Evolutionary conservation across 768 basidiomycete genomes (phyloP), one percentile per base, ranked within the genome.

Genomic region (Podaxis sp.): DNA sequence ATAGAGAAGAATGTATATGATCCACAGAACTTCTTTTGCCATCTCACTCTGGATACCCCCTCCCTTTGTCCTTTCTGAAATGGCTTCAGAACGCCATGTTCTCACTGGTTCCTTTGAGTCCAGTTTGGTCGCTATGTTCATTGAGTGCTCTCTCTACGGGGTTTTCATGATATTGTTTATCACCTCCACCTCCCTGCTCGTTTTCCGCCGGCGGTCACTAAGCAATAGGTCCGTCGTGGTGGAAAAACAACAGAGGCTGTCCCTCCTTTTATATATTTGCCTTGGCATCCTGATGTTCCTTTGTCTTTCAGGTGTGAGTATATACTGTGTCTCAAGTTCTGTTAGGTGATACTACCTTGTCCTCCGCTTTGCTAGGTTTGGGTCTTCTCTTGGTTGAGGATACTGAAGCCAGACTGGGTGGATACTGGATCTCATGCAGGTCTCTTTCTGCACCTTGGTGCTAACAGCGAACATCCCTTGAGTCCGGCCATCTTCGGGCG

Each of bases 281-380:
- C 32, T 47, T 25, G 46, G 56, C 11, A 13, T 57, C 5, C 9
- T 48, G 56, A 57, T 57, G 56, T 57, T 57, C 35, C 21, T 57
- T 21, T 57, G 56, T 28, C 44, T 57, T 16, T 35, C 44, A 21
- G 46, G 44, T 10, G 56, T 57, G 42, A 54, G 53, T 6, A 37
- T 25, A n/a, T 14, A 1, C 2, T 36, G 16, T 46, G 40, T n/a
- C 46, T 25, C 5, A 11, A 4, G 23, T 21, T 47, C 9, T 18
- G n/a, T 56, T 1, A 10, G 21, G 27, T 11, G 21, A 18, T n/a
- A 18, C 25, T 10, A 36, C 25, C 13, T 11, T 21, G 13, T 36
- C 32, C 7, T 32, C 27, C 50, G 4, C 4, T 14, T 16, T 14
- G 10, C 4, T 14, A 57, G 56, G 56, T 48, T 14, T 57, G 56